These are phyloP conservation scores for Bimuria novae-zelandiae DNA, from an alignment of 2,329 filamentous ascomycete species.

Conservation along the genomic window DNA sequence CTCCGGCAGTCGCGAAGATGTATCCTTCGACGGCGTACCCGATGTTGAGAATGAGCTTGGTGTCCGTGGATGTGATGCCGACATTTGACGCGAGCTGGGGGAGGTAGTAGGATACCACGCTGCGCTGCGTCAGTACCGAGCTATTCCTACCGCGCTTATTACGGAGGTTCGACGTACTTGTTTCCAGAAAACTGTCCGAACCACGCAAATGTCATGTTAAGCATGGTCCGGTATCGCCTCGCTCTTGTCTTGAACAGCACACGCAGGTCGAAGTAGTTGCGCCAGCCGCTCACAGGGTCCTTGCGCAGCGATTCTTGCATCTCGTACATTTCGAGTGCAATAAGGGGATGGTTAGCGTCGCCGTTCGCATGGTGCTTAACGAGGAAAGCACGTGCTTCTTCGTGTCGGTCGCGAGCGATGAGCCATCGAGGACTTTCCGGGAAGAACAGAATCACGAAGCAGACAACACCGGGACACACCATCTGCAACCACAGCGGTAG, in stretches of 20 bases:
- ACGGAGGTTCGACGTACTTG: slow-evolving; percentile 18
- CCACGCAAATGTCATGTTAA: slow-evolving; percentile 41
- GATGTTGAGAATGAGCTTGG: slow-evolving; percentile 44
- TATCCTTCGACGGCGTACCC: slow-evolving; percentile 41
- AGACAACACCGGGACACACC: slow-evolving; percentile 26
- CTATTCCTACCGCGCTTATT: neutral
- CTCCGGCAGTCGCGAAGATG: slow-evolving; percentile 39
- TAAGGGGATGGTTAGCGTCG: slow-evolving; percentile 36
- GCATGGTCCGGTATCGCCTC: slow-evolving; percentile 25
- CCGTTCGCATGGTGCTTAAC: slow-evolving; percentile 59
- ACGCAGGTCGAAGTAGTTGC: slow-evolving; percentile 26
- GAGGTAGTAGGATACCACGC: slow-evolving; percentile 38
- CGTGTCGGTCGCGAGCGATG: slow-evolving; percentile 27
- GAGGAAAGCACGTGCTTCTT: slow-evolving; percentile 41
- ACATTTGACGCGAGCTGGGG: slow-evolving; percentile 40
- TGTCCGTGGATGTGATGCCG: slow-evolving; percentile 38
- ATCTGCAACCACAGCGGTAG: slow-evolving; percentile 29
- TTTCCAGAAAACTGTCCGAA: slow-evolving; percentile 47
- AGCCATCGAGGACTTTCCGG: slow-evolving; percentile 29
- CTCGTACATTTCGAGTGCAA: slow-evolving; percentile 39
- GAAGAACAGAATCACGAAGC: slow-evolving; percentile 23
- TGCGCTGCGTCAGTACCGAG: slow-evolving; percentile 3
- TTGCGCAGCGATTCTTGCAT: slow-evolving; percentile 29
- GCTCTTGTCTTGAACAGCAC: slow-evolving; percentile 27
- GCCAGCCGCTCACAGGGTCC: slow-evolving; percentile 24